These are phyloP conservation scores for Acer yangbiense DNA, from an alignment of 345 rosid genomes.

Conservation along the genomic window DNA sequence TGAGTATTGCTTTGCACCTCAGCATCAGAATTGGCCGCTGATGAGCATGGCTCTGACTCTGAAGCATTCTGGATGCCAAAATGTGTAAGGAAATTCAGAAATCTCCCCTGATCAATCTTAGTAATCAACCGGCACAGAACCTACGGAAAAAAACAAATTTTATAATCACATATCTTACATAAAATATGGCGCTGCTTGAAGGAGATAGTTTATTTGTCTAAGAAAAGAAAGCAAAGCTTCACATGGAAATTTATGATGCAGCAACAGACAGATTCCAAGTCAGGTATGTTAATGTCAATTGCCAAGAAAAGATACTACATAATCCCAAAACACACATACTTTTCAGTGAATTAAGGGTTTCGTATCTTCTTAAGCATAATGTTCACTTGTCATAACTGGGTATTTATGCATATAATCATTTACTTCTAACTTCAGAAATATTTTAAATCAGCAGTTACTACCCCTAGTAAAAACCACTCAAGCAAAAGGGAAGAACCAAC, in stretches of 20 bases:
- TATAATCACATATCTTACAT: slow-evolving; percentile 4
- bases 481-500: slow-evolving; percentile 1
- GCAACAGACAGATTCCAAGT: background rate
- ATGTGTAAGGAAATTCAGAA: slow-evolving; percentile 67
- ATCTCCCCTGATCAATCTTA: slow-evolving; percentile 89
- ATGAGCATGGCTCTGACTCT: slow-evolving; percentile 61
- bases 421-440: background rate
- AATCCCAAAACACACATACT: background rate
- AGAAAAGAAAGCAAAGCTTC: background rate
- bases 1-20: slow-evolving; percentile 53
- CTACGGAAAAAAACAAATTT: slow-evolving; percentile 35
- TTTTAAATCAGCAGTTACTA: background rate
- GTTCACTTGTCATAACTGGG: background rate
- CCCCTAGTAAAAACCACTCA: background rate
- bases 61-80: slow-evolving; percentile 97
- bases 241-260: slow-evolving; percentile 1
- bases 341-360: background rate
- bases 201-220: background rate
- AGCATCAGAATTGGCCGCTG: slow-evolving; percentile 69
- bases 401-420: background rate
- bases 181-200: background rate
- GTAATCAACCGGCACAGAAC: slow-evolving; percentile 85
- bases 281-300: background rate
- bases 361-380: background rate
- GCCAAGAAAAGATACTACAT: background rate